Evolutionary conservation across 139 green algal species (phyloP).

Genomic region (Raphidocelis subcapitata): DNA sequence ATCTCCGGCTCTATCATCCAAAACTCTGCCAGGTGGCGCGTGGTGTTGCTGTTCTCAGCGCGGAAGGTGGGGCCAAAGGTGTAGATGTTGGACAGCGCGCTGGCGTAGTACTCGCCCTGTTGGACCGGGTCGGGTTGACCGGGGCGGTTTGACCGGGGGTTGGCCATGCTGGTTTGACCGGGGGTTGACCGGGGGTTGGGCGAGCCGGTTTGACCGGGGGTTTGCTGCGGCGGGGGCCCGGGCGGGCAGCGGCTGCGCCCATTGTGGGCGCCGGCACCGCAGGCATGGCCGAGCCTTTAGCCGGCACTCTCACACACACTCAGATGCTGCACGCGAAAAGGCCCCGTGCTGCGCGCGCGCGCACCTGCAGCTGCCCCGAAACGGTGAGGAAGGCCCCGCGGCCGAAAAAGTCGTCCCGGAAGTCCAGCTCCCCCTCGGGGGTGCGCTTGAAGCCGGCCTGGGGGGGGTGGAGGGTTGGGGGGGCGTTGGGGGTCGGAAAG

Average conservation of each 20-base stretch:
- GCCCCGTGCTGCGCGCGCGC: not conserved
- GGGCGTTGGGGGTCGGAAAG: too few relatives aligned
- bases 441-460: constrained; percentile 52
- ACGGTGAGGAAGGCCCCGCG: constrained; percentile 92
- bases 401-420: constrained; percentile 94
- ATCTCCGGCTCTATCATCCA: constrained; percentile 99
- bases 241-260: too few relatives aligned
- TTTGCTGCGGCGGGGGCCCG: too few relatives aligned
- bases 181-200: too few relatives aligned
- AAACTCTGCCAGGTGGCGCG: constrained; percentile 96
- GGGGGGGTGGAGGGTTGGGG: too few relatives aligned
- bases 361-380: constrained; percentile 87
- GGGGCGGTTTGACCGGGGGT: too few relatives aligned
- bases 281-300: too few relatives aligned
- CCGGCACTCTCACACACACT: too few relatives aligned
- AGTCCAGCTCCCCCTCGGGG: constrained; percentile 64
- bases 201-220: too few relatives aligned
- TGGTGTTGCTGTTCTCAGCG: constrained; percentile 92
- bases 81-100: constrained; percentile 87
- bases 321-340: not conserved
- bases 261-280: too few relatives aligned
- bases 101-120: constrained; percentile 91
- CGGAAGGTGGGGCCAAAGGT: constrained; percentile 96
- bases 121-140: too few relatives aligned
- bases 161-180: too few relatives aligned